These are phyloP conservation scores for Pharnaceum exiguum DNA, from an alignment of 148 eudicot species.

Conservation along the genomic window DNA sequence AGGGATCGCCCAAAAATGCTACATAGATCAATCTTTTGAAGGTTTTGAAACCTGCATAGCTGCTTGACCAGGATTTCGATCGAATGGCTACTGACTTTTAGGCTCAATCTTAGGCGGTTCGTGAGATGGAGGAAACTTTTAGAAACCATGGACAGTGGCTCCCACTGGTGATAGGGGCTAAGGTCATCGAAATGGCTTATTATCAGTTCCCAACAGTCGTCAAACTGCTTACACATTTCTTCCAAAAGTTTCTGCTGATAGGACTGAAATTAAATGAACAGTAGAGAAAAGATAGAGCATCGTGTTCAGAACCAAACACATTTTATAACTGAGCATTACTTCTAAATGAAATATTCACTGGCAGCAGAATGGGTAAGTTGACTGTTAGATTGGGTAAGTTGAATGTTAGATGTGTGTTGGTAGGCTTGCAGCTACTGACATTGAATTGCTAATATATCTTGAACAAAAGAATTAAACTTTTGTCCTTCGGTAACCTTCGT, in stretches of 20 bases:
- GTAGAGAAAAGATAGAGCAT: too few species aligned
- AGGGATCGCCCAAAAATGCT: background rate
- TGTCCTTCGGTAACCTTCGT: too few species aligned
- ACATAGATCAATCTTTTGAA: conserved; percentile 1
- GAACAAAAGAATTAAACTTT: too few species aligned
- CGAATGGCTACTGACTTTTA: background rate
- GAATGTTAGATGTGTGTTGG: too few species aligned
- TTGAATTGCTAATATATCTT: too few species aligned
- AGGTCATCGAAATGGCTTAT: background rate
- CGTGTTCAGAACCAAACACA: too few species aligned
- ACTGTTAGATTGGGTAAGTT: too few species aligned
- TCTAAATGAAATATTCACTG: too few species aligned
- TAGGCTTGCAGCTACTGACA: too few species aligned
- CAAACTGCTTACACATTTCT: background rate
- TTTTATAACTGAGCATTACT: too few species aligned
- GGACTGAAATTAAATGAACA: too few species aligned
- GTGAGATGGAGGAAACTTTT: background rate
- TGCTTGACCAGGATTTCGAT: background rate
- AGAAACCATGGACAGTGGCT: background rate
- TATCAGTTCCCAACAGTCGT: background rate
- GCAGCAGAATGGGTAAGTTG: too few species aligned
- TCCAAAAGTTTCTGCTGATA: background rate
- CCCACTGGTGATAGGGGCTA: background rate
- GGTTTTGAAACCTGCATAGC: background rate
- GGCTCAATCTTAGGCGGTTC: background rate